These are phyloP conservation scores for Gamarada debralockiae DNA, from an alignment of 495 filamentous ascomycete species.

Conservation along the genomic window DNA sequence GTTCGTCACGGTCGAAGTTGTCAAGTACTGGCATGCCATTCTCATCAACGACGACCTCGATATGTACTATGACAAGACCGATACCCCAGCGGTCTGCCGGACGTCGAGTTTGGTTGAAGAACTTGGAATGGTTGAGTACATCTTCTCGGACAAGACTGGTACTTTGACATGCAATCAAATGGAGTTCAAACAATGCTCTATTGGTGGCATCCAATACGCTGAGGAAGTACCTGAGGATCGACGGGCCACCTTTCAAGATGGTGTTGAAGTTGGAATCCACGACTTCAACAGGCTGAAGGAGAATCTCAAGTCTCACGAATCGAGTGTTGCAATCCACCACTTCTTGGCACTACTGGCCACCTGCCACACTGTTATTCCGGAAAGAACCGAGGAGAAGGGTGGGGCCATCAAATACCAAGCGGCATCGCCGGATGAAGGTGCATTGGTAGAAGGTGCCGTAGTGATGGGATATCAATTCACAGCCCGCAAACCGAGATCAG, in stretches of 20 bases:
- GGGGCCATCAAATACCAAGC: slow-evolving; percentile 94
- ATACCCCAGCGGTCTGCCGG: slow-evolving; percentile 92
- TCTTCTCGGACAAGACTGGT: slow-evolving; percentile 98
- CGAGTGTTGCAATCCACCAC: slow-evolving; percentile 72
- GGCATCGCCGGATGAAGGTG: slow-evolving; percentile 95
- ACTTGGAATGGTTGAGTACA: slow-evolving; percentile 95
- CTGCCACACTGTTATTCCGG: slow-evolving; percentile 98
- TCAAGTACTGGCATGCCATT: slow-evolving; percentile 97
- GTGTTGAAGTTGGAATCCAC: slow-evolving; percentile 74
- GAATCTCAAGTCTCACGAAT: slow-evolving; percentile 69
- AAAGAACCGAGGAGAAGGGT: slow-evolving; percentile 68
- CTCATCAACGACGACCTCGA: slow-evolving; percentile 97
- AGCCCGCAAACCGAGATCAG: slow-evolving; percentile 81
- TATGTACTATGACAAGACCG: slow-evolving; percentile 94
- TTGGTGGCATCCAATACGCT: slow-evolving; percentile 90
- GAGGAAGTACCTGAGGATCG: slow-evolving; percentile 92
- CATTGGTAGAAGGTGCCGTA: slow-evolving; percentile 89
- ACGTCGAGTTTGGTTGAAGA: slow-evolving; percentile 97
- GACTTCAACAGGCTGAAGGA: slow-evolving; percentile 76
- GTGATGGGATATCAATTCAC: slow-evolving; percentile 83
- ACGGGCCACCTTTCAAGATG: slow-evolving; percentile 63
- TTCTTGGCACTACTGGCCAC: slow-evolving; percentile 85
- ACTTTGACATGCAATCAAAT: slow-evolving; percentile 99
- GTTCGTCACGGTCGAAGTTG: slow-evolving; percentile 95
- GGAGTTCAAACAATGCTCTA: slow-evolving; percentile 95